Conservation (phyloP, 2,329 filamentous ascomycete genomes). For the Thelonectria blattea region DNA sequence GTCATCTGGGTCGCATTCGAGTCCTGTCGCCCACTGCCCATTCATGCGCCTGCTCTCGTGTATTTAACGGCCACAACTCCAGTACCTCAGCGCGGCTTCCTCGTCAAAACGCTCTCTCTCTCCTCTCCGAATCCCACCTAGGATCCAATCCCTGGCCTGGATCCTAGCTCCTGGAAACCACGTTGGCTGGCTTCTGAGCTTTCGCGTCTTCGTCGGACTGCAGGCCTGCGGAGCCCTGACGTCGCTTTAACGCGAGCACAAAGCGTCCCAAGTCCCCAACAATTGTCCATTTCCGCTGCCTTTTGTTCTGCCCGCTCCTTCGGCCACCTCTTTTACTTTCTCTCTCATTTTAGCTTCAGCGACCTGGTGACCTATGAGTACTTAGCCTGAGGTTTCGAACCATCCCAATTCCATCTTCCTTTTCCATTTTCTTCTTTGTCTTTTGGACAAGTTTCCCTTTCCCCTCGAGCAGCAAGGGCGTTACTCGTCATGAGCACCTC, state of each 20-base stretch:
- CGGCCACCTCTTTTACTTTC: constrained; percentile 17
- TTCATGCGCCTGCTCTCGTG: neutral
- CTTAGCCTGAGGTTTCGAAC: neutral
- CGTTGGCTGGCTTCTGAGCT: constrained; percentile 14
- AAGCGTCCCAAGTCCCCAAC: constrained; percentile 19
- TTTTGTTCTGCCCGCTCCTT: constrained; percentile 10
- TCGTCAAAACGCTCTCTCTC: neutral
- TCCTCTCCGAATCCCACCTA: neutral
- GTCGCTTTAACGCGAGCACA: constrained; percentile 28
- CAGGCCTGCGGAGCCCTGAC: constrained; percentile 40
- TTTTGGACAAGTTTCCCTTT: constrained; percentile 5
- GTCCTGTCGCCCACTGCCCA: constrained; percentile 1
- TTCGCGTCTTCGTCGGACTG: constrained; percentile 16
- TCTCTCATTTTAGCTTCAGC: constrained; percentile 6
- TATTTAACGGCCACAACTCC: neutral
- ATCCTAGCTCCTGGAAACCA: constrained; percentile 3
- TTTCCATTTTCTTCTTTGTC: constrained; percentile 6
- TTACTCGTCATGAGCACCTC: constrained; percentile 41
- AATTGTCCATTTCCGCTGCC: constrained; percentile 11
- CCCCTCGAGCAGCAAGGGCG: constrained; percentile 10
- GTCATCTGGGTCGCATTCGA: constrained; percentile 25
- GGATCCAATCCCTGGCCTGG: constrained; percentile 14
- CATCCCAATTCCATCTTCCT: neutral
- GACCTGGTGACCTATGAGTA: neutral
- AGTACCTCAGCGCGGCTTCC: constrained; percentile 6